Conservation (phyloP, 768 basidiomycete genomes). For the Termitomyces sp. region DNA sequence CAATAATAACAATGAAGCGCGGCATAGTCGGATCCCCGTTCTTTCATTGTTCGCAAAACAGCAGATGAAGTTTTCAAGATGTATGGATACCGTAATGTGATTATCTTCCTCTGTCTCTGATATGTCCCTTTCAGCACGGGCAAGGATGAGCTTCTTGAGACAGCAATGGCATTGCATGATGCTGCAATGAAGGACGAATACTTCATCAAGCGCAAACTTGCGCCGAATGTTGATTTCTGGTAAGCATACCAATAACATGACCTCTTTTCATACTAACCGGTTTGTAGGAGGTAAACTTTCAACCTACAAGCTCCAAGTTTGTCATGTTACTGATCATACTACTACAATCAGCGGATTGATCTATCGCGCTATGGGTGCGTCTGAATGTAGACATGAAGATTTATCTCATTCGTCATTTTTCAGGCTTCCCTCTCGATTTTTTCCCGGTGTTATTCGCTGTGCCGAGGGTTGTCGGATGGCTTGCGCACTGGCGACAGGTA, state of each 20-base stretch:
- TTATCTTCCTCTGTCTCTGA: background rate
- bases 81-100: slow-evolving; percentile 31
- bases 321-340: background rate
- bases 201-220: slow-evolving; percentile 74
- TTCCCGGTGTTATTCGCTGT: slow-evolving; percentile 94
- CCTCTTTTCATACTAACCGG: slow-evolving; percentile 10
- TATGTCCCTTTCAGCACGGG: slow-evolving; percentile 57
- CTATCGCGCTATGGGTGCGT: slow-evolving; percentile 84
- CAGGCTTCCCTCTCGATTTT: slow-evolving; percentile 90
- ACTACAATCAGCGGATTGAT: slow-evolving; percentile 61
- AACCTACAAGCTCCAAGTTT: background rate
- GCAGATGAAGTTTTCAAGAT: slow-evolving; percentile 91
- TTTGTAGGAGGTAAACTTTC: slow-evolving; percentile 47
- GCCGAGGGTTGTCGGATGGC: slow-evolving; percentile 89
- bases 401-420: slow-evolving; percentile 2
- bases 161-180: slow-evolving; percentile 85
- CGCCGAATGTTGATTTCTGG: slow-evolving; percentile 93
- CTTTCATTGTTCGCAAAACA: slow-evolving; percentile 84
- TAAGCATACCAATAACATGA: slow-evolving; percentile 25
- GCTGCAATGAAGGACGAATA: slow-evolving; percentile 89
- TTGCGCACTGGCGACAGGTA: slow-evolving; percentile 89
- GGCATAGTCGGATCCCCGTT: slow-evolving; percentile 79
- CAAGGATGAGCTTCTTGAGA: slow-evolving; percentile 77
- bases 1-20: background rate
- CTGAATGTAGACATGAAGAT: background rate